Base-by-base conservation (phyloP, 2,329 filamentous ascomycete species). In the Pseudogymnoascus pannorum region DNA sequence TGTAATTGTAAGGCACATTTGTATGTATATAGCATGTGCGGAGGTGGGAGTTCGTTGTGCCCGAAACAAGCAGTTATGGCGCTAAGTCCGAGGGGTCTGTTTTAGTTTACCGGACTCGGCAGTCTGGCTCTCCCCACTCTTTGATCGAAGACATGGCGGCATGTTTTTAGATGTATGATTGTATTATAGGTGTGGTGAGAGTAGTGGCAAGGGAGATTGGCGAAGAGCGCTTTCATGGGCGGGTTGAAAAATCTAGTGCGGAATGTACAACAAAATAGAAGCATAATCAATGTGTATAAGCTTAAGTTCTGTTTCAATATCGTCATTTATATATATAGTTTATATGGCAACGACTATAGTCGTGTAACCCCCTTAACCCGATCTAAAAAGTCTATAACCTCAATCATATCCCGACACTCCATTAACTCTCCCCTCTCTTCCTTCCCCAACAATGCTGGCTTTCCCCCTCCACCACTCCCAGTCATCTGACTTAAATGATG, bases 401-500 rank as follows among this genome's bases (percentile, higher is more conserved):
- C 83, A 42, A 83, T 71, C 74, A 85, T 83, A 62, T 79, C 79
- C 9, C 71, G 73, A 64, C 81, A 76, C 58, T 73, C 76, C 60
- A 79, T 76, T 68, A 88, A 71, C 29, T 72, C 72, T 14, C 72
- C 71, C 63, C 85, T 76, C 70, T 87, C 83, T 68, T 77, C 78
- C 69, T 80, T 85, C n/a, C 68, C 77, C 63, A 87, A 71, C 33
- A 72, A 48, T 14, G 59, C 61, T 11, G 33, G 26, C 48, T 59
- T 60, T 1, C 22, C 42, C 3, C 59, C 1, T 64, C 64, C 71
- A 1, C 70, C 71, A 72, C 83, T 83, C 68, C 82, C 76, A 11
- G 77, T 69, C 86, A 90, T 89, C 74, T 89, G 85, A 61, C 77
- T 79, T 26, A 89, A 70, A 70, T 89, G 87, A 70, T 89, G 86